Base-by-base conservation (phyloP, 768 basidiomycete genomes). In the Lyophyllum semitale region DNA sequence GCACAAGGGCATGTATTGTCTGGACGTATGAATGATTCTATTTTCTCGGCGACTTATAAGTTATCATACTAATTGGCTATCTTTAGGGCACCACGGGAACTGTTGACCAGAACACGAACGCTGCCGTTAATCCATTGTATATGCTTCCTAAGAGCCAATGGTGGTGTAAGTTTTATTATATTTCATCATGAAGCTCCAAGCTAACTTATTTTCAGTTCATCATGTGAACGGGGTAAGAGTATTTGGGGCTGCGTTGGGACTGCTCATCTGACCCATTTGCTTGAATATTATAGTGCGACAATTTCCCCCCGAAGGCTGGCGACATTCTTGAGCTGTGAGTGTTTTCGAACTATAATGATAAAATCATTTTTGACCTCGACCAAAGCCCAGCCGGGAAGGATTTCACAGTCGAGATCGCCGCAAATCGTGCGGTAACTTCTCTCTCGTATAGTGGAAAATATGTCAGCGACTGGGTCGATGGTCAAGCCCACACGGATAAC, bases 351-450 rank as follows among this genome's bases (percentile, higher is more conserved):
- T 20, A 32, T 22, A 20, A 3, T 15, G 1, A n/a, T 30, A 2
- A 40, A 23, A n/a, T 44, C 20, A 43, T 29, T 1, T 54, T 20
- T 48, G 25, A 43, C 15, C 37, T 8, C 23, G 0, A 22, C 3
- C 12, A 2, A 12, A 81, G 81, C 11, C 82, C 81, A 8, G 82
- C 78, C 3, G 81, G 80, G 32, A 68, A 71, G 37, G 66, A 68
- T 35, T 82, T 83, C 63, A 73, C 71, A 1, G 74, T 82, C 18
- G 80, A 83, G 62, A 71, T 83, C 25, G 76, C 77, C 4, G 69
- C 73, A 8, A 82, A 84, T 63, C 76, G 77, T 12, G 82, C 73
- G 27, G 68, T 74, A 57, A 84, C 81, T 20, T 60, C 72, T 5
- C 66, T 80, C 11, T 76, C 79, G 0, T 79, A 75, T 61, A 58